Conservation (phyloP, 768 basidiomycete genomes). For the Lactifluus rugatus region DNA sequence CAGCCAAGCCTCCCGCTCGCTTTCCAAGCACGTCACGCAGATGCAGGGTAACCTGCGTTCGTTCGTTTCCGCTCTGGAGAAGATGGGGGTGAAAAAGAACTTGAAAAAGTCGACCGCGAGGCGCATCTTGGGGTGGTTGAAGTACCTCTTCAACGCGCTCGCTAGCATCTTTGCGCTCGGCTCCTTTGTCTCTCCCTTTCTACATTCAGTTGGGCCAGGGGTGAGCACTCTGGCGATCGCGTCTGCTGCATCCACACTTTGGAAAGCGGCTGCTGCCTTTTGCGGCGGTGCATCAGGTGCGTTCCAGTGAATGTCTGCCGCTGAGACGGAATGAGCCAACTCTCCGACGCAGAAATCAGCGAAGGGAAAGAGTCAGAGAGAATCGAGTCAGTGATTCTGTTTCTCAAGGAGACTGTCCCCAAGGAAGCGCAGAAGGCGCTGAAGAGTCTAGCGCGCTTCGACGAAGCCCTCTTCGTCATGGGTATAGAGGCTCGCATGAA, state of each 20-base stretch:
- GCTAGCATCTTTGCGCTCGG: neutral
- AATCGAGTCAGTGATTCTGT: slow-evolving; percentile 3
- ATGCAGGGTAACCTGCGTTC: neutral
- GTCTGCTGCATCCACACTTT: neutral
- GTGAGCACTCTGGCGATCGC: neutral
- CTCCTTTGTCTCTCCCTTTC: neutral
- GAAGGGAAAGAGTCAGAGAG: neutral
- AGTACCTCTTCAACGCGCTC: slow-evolving; percentile 2
- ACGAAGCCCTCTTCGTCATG: slow-evolving; percentile 8
- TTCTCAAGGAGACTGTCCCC: slow-evolving; percentile 10
- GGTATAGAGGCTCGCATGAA: slow-evolving; percentile 10
- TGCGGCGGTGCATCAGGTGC: neutral
- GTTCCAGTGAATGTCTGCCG: neutral
- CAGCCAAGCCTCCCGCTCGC: neutral
- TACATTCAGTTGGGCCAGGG: neutral
- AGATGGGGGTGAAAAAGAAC: slow-evolving; percentile 2
- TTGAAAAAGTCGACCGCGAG: neutral
- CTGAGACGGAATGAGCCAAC: neutral
- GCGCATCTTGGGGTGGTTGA: slow-evolving; percentile 8
- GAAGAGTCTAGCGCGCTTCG: slow-evolving; percentile 1
- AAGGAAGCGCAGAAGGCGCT: slow-evolving; percentile 4
- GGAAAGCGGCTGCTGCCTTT: neutral
- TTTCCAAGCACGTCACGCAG: neutral
- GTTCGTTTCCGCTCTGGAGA: slow-evolving; percentile 9
- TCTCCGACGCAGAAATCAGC: neutral